These are phyloP conservation scores for Scytalidium lignicola DNA, from an alignment of 2,329 filamentous ascomycete genomes.

Conservation along the genomic window DNA sequence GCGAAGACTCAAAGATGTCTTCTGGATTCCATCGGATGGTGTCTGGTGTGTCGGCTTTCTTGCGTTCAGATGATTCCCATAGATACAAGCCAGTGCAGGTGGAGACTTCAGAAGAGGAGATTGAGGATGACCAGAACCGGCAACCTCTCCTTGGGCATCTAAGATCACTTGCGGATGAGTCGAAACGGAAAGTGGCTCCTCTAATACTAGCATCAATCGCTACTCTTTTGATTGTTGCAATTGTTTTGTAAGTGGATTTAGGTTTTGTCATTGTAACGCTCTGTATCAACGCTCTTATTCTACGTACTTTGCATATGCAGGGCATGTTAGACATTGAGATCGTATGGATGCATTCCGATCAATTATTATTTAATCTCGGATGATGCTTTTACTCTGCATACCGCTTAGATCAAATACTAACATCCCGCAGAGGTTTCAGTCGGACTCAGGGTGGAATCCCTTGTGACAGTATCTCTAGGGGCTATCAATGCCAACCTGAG, in stretches of 20 bases:
- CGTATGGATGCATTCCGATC: too few species aligned
- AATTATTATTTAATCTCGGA: too few species aligned
- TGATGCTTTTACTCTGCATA: too few species aligned
- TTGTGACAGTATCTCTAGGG: constrained; percentile 24
- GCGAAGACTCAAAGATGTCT: background rate
- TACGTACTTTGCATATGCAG: too few species aligned
- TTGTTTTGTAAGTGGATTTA: background rate
- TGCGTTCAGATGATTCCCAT: background rate
- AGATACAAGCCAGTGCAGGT: background rate
- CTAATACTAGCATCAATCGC: background rate
- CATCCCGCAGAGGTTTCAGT: constrained; percentile 9
- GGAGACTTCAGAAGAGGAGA: background rate
- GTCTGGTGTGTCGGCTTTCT: background rate
- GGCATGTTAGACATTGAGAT: too few species aligned
- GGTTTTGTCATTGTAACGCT: too few species aligned
- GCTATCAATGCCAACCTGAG: constrained; percentile 25
- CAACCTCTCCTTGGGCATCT: background rate
- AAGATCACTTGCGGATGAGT: background rate
- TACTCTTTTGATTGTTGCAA: background rate
- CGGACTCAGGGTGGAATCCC: constrained; percentile 6
- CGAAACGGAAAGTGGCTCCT: background rate
- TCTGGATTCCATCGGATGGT: background rate
- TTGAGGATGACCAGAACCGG: background rate
- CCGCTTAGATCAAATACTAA: background rate
- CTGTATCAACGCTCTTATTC: too few species aligned